A percentile compares a stretch with the other conserved stretches of the same genome.
These are phyloP conservation scores for Hypoxylon cercidicola DNA, from an alignment of 495 filamentous ascomycete genomes.

Conservation along the genomic window DNA sequence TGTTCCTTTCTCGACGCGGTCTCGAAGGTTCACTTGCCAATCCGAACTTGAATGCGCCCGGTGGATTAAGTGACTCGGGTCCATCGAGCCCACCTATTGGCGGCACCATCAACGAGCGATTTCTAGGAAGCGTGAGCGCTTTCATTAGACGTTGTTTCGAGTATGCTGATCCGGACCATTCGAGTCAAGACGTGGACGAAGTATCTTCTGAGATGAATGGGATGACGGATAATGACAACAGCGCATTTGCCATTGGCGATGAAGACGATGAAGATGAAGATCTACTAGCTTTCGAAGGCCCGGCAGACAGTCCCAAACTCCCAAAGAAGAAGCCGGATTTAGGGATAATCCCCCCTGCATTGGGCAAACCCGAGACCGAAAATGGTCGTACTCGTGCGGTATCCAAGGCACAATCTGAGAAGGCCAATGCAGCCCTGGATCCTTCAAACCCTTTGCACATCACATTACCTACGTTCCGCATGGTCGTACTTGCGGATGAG, in stretches of 20 bases:
- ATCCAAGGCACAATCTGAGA: constrained; percentile 65
- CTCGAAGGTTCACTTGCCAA: constrained; percentile 76
- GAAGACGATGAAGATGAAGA: constrained; percentile 76
- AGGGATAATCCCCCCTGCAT: constrained; percentile 34
- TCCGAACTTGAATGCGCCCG: constrained; percentile 52
- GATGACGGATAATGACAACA: constrained; percentile 45
- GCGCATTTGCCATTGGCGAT: constrained; percentile 81
- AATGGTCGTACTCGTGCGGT: constrained; percentile 49
- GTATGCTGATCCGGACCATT: constrained; percentile 94
- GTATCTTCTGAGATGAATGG: constrained; percentile 37
- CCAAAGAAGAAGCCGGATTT: constrained; percentile 46
- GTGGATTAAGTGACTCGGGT: constrained; percentile 45
- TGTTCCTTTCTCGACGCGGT: constrained; percentile 90
- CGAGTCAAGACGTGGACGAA: constrained; percentile 56
- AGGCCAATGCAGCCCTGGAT: constrained; percentile 89
- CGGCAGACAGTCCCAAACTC: constrained; percentile 47
- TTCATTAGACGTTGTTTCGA: constrained; percentile 98
- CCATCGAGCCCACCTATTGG: constrained; percentile 50
- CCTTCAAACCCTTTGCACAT: constrained; percentile 93
- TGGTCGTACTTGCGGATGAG: constrained; percentile 97
- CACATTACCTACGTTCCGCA: constrained; percentile 96
- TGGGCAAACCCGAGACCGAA: constrained; percentile 40
- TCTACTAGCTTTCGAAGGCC: constrained; percentile 66
- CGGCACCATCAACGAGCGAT: constrained; percentile 73
- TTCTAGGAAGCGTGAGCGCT: constrained; percentile 89